A percentile compares a stretch with the other conserved stretches of the same genome.
phyloP scores from a whole-genome alignment of 2,329 filamentous ascomycete species.

The Onygena corvina region DNA sequence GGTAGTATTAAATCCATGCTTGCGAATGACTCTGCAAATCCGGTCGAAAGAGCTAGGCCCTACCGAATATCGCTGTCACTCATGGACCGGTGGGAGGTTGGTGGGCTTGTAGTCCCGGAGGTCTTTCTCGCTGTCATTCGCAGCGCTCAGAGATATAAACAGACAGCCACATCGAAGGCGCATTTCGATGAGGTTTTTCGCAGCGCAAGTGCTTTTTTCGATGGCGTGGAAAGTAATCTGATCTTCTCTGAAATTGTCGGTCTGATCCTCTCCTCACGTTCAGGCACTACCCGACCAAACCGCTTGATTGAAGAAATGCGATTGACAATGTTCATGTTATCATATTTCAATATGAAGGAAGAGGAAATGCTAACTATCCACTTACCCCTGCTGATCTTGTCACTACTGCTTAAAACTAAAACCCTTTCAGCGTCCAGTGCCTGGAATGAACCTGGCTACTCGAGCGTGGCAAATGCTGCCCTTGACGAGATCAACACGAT shows the following conservation, averaged over 20 bases:
- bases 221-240: slow-evolving; percentile 85
- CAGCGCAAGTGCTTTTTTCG: slow-evolving; percentile 92
- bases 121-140: slow-evolving; percentile 78
- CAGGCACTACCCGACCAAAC: slow-evolving; percentile 39
- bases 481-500: slow-evolving; percentile 31
- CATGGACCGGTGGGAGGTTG: slow-evolving; percentile 98
- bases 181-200: slow-evolving; percentile 78
- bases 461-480: slow-evolving; percentile 19
- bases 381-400: slow-evolving; percentile 63
- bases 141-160: slow-evolving; percentile 65
- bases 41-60: slow-evolving; percentile 63
- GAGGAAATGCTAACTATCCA: slow-evolving; percentile 90
- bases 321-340: slow-evolving; percentile 68
- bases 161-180: slow-evolving; percentile 48
- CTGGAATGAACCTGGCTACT: slow-evolving; percentile 14
- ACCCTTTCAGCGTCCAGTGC: slow-evolving; percentile 19
- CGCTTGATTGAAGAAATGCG: slow-evolving; percentile 51
- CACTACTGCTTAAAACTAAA: slow-evolving; percentile 42
- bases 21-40: slow-evolving; percentile 40
- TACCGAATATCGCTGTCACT: slow-evolving; percentile 87
- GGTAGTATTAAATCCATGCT: slow-evolving; percentile 69
- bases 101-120: slow-evolving; percentile 73
- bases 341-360: slow-evolving; percentile 84
- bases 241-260: slow-evolving; percentile 76
- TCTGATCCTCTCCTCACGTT: slow-evolving; percentile 45